Percentiles rank a stretch among this genome's conserved stretches.
Evolutionary conservation across 2,329 filamentous ascomycete genomes (phyloP).

Genomic region (Penicillium sp.): DNA sequence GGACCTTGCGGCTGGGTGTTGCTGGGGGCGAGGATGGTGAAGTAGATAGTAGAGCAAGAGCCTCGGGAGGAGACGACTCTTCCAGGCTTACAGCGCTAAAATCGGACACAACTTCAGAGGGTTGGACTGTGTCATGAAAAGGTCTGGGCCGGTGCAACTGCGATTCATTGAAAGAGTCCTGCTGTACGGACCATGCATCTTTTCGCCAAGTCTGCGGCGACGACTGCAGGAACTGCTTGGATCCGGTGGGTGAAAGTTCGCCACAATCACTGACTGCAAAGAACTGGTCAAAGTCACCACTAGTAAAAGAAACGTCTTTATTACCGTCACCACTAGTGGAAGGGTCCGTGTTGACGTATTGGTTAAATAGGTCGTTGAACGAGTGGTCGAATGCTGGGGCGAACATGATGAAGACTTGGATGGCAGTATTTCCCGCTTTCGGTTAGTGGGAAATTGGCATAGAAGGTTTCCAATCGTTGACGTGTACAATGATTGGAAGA

Average conservation of each 20-base stretch:
- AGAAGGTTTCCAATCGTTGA: slow-evolving; percentile 20
- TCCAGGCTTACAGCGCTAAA: slow-evolving; percentile 26
- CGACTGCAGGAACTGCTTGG: slow-evolving; percentile 36
- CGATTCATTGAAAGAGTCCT: slow-evolving; percentile 41
- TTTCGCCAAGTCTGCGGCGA: slow-evolving; percentile 52
- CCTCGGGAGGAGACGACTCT: slow-evolving; percentile 24
- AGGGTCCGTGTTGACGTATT: slow-evolving; percentile 56
- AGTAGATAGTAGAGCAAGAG: slow-evolving; percentile 19
- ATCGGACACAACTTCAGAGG: slow-evolving; percentile 27
- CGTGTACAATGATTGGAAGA: slow-evolving; percentile 30
- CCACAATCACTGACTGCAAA: slow-evolving; percentile 52
- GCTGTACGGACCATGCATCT: slow-evolving; percentile 49
- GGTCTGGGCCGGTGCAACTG: slow-evolving; percentile 9
- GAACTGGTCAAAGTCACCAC: slow-evolving; percentile 50
- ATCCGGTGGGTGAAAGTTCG: slow-evolving; percentile 47
- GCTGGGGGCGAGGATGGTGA: slow-evolving; percentile 35
- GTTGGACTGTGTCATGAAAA: slow-evolving; percentile 32
- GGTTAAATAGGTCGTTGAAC: slow-evolving; percentile 60
- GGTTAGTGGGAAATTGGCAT: slow-evolving; percentile 22
- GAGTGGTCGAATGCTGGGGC: slow-evolving; percentile 48
- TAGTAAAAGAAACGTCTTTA: slow-evolving; percentile 47
- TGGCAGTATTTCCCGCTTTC: slow-evolving; percentile 42
- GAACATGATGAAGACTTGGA: slow-evolving; percentile 49
- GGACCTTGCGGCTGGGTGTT: slow-evolving; percentile 33
- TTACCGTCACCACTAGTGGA: slow-evolving; percentile 47